phyloP scores from a whole-genome alignment of 2,329 filamentous ascomycete genomes.

The Nemania sp. region DNA sequence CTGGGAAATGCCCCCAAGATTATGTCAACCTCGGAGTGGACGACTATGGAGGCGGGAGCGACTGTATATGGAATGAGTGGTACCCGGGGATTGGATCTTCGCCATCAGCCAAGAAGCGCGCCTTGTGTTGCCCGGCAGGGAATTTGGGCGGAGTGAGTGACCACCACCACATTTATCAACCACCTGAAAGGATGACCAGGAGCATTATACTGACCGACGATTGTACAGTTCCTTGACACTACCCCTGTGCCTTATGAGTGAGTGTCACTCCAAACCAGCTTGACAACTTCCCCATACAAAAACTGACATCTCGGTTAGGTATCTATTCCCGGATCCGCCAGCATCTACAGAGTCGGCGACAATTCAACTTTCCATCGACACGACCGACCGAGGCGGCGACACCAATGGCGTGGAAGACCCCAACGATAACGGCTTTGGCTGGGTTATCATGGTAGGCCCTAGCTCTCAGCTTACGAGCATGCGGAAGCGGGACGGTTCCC shows the following conservation, averaged over 20 bases:
- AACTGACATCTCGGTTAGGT: conserved; percentile 11
- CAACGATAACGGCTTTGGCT: conserved; percentile 40
- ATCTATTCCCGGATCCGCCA: conserved; percentile 5
- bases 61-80: background rate
- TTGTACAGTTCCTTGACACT: background rate
- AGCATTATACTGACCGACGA: background rate
- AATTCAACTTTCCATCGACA: conserved; percentile 13
- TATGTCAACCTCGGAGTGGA: conserved; percentile 5
- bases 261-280: background rate
- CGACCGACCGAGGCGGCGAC: conserved; percentile 32
- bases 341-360: background rate
- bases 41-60: conserved; percentile 1
- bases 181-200: background rate
- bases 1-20: background rate
- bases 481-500: conserved; percentile 48
- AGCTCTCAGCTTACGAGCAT: conserved; percentile 39
- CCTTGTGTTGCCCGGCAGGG: conserved; percentile 6
- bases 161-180: too few species aligned
- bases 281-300: background rate
- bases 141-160: conserved; percentile 10
- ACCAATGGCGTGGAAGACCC: conserved; percentile 21
- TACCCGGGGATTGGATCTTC: too few species aligned
- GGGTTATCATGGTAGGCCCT: conserved; percentile 39
- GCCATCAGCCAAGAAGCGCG: too few species aligned
- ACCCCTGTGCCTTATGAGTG: conserved; percentile 7